Evolutionary conservation across 768 basidiomycete genomes (phyloP), one percentile per base, ranked within the genome.

Genomic region (Trametes cinnabarina): DNA sequence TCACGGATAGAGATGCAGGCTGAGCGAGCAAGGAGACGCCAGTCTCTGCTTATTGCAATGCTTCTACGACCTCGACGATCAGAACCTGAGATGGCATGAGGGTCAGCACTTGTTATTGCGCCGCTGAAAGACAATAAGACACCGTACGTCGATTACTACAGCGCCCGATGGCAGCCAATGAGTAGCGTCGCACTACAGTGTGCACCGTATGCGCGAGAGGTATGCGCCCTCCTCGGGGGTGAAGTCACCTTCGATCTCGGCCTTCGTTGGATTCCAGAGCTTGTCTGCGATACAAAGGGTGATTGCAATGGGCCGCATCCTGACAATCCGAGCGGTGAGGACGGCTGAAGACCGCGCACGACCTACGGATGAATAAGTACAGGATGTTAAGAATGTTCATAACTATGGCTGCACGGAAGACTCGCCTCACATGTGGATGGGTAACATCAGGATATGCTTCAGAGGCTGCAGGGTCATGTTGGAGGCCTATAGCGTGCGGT

Each of bases 271-370:
- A n/a, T 48, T 51, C 26, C 25, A 43, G 35, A 63, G 39, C 17
- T 19, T 28, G 17, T 17, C 23, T 0, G 40, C 55, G 30, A 55
- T 42, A 30, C 60, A 63, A 43, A 63, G 25, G 5, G 58, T 60
- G 28, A 63, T 41, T 15, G 9, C 4, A 3, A 47, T 22, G 2
- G 62, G 44, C 4, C 62, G 58, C 17, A 52, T 30, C n/a, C 47
- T 20, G 17, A 56, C 51, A 3, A 63, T 53, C 15, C 55, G 54
- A 11, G 53, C 47, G 6, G 58, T 50, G 17, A 63, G 40, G 39
- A 19, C 51, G 40, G 58, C 55, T 5, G 60, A n/a, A 4, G 62
- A 41, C 6, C 58, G 43, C 2, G 58, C 44, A 17, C 60, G 62
- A 3, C 62, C 62, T 63, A 34, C n/a, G n/a, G n/a, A n/a, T n/a